Conservation (phyloP, 257 asterid species). For the Cinchona pubescens region DNA sequence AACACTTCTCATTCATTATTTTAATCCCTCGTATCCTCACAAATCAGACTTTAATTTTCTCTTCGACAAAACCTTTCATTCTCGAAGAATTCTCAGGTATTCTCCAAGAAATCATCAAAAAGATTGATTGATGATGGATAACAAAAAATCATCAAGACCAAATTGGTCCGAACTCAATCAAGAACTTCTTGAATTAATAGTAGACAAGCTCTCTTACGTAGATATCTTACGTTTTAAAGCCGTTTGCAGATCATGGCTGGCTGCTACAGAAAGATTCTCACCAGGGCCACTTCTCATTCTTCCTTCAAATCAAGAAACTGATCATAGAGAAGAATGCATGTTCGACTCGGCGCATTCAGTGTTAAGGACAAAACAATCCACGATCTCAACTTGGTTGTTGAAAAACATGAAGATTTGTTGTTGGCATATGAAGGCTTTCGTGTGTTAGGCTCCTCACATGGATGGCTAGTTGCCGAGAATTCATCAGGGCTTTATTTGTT, state of each 20-base stretch:
- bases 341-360: background rate
- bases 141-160: background rate
- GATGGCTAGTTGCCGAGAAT: background rate
- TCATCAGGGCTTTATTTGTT: background rate
- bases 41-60: background rate
- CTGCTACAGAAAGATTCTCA: background rate
- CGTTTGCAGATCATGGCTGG: background rate
- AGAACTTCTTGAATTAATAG: slow-evolving; percentile 1
- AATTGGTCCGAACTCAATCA: slow-evolving; percentile 4
- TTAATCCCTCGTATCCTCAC: background rate
- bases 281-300: slow-evolving; percentile 14
- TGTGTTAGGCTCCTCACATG: slow-evolving; percentile 12
- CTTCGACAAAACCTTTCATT: background rate
- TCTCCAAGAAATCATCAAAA: background rate
- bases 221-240: background rate
- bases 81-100: background rate
- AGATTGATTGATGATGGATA: background rate
- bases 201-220: background rate
- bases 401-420: background rate
- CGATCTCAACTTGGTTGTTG: background rate
- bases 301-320: background rate
- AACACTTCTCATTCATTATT: background rate
- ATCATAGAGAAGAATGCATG: too few species aligned
- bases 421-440: background rate
- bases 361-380: background rate